Evolutionary conservation across 805 yeast genomes (phyloP).

Genomic region (Torulaspora franciscae): DNA sequence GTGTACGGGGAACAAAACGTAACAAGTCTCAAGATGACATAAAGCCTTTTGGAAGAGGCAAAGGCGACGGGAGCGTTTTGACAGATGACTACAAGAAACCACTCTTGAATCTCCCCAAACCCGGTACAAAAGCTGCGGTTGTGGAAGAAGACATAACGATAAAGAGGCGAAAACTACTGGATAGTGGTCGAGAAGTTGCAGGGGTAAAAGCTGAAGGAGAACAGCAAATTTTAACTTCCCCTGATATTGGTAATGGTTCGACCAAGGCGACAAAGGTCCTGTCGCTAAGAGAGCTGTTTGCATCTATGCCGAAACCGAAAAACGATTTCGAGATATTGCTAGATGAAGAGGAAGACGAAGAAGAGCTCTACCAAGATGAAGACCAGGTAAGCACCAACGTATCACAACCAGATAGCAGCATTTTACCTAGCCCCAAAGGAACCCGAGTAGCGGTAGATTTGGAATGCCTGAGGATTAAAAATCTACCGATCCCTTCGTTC

Average conservation of each 20-base stretch:
- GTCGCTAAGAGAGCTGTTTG: conserved; percentile 25
- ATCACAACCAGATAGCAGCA: not conserved
- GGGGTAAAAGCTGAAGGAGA: not conserved
- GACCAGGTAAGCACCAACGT: not conserved
- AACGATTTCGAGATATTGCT: conserved; percentile 44
- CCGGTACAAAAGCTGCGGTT: conserved; percentile 24
- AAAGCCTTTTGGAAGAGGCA: conserved; percentile 5
- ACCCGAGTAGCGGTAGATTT: conserved; percentile 3
- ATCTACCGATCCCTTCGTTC: conserved; percentile 18
- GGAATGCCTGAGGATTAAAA: conserved; percentile 5
- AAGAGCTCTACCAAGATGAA: not conserved
- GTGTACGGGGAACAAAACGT: not conserved
- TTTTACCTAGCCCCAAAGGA: not conserved
- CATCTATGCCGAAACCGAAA: conserved; percentile 39
- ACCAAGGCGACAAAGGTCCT: conserved; percentile 8
- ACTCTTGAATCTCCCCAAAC: conserved; percentile 35
- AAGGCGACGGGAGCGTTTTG: conserved; percentile 12
- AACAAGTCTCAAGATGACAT: not conserved
- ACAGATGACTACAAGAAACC: conserved; percentile 24
- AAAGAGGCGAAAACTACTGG: conserved; percentile 28
- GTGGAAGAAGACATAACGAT: conserved; percentile 27
- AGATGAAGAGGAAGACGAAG: conserved; percentile 31
- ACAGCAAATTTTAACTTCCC: not conserved
- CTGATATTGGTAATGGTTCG: no score
- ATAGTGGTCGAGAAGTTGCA: conserved; percentile 1